These are phyloP conservation scores for Coriolopsis trogii DNA, from an alignment of 1,284 basidiomycete species.

Conservation along the genomic window DNA sequence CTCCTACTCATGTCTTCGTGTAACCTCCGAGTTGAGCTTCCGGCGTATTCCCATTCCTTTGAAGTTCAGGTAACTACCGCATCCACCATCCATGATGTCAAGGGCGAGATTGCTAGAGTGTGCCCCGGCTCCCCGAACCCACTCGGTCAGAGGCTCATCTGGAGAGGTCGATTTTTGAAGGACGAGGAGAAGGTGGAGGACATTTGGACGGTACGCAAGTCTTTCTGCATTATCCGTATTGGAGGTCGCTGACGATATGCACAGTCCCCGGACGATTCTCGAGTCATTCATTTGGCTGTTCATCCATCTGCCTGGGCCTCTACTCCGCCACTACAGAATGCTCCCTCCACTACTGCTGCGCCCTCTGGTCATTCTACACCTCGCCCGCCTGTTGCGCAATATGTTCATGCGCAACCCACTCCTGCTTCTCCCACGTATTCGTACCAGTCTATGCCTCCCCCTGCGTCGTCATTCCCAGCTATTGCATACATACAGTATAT, in stretches of 20 bases:
- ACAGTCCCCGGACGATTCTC: slow-evolving; percentile 58
- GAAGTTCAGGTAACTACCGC: slow-evolving; percentile 50
- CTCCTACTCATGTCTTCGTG: slow-evolving; percentile 43
- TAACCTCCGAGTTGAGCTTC: slow-evolving; percentile 69
- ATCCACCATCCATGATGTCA: slow-evolving; percentile 63
- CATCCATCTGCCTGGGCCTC: slow-evolving; percentile 74
- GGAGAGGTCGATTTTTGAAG: slow-evolving; percentile 66
- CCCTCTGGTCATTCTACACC: background rate
- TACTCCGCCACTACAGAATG: slow-evolving; percentile 40
- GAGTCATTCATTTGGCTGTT: slow-evolving; percentile 73
- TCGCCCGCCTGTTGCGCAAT: slow-evolving; percentile 1
- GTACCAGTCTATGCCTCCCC: slow-evolving; percentile 5
- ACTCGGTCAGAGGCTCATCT: slow-evolving; percentile 75
- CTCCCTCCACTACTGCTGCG: slow-evolving; percentile 6
- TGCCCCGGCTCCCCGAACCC: slow-evolving; percentile 69
- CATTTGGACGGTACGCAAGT: slow-evolving; percentile 64
- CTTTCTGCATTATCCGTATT: slow-evolving; percentile 3
- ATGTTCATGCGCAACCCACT: background rate
- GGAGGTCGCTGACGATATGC: slow-evolving; percentile 9
- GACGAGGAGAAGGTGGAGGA: slow-evolving; percentile 68
- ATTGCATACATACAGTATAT: slow-evolving; percentile 25
- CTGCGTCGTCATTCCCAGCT: slow-evolving; percentile 24
- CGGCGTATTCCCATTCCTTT: slow-evolving; percentile 72
- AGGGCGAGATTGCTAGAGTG: slow-evolving; percentile 59
- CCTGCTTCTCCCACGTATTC: background rate